phyloP scores from a whole-genome alignment of 306 rosid species.

The Inga leiocalycina region DNA sequence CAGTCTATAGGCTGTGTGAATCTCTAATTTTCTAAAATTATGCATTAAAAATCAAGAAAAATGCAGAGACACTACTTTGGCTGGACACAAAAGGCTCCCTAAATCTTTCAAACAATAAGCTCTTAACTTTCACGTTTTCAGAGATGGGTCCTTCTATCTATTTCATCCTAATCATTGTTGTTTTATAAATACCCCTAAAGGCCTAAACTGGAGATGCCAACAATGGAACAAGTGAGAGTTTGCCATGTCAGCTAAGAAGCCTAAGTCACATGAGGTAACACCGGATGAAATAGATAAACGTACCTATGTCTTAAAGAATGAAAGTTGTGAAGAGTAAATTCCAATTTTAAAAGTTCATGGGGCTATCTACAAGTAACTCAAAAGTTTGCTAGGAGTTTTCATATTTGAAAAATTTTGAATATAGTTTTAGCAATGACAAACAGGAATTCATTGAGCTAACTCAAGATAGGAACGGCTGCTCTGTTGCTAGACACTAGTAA shows the following conservation, averaged over 20 bases:
- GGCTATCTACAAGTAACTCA: neutral
- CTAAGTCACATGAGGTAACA: neutral
- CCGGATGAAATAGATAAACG: neutral
- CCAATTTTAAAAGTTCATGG: neutral
- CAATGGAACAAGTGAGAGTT: neutral
- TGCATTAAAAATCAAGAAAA: neutral
- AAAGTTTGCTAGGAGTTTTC: neutral
- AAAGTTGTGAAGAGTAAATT: neutral
- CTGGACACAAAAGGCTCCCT: neutral
- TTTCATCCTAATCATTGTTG: neutral
- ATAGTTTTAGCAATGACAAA: constrained; percentile 3
- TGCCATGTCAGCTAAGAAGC: neutral
- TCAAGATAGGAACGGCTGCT: neutral
- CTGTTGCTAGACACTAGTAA: neutral
- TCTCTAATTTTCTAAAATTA: neutral
- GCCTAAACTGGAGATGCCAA: neutral
- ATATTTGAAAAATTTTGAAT: neutral
- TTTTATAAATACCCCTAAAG: neutral
- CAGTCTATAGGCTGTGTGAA: neutral
- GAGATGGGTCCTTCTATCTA: neutral
- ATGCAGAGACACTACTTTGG: neutral
- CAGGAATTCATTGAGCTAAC: constrained; percentile 3
- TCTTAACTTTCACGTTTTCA: neutral
- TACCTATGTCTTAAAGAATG: neutral
- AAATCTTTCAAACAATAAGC: neutral